Percentiles rank a stretch among this genome's conserved stretches.
phyloP scores from a whole-genome alignment of 208 protist genomes.

The Trypanosoma avium region DNA sequence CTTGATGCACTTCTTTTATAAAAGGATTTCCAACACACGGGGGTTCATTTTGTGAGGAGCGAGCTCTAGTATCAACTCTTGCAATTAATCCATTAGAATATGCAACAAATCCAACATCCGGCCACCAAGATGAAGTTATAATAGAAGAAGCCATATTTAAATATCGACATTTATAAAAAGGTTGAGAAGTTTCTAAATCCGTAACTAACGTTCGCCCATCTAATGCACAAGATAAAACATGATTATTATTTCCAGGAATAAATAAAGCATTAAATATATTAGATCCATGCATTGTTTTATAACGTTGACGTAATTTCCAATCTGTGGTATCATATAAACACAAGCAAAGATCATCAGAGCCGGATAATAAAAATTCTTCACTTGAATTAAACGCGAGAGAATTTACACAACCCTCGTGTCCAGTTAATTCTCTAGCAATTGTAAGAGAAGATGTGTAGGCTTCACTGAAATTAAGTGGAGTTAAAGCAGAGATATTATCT shows the following conservation, averaged over 20 bases:
- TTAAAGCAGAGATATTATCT: no score
- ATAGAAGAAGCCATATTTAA: slow-evolving; percentile 33
- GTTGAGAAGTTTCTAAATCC: slow-evolving; percentile 28
- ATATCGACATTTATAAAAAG: slow-evolving; percentile 17
- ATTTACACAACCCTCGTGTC: slow-evolving; percentile 59
- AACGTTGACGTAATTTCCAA: slow-evolving; percentile 22
- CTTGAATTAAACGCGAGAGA: slow-evolving; percentile 32
- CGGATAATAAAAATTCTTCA: slow-evolving; percentile 40
- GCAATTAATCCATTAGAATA: slow-evolving; percentile 38
- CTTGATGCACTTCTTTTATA: slow-evolving; percentile 14
- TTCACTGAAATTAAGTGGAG: slow-evolving; percentile 18
- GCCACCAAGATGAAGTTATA: slow-evolving; percentile 27
- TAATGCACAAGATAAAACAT: slow-evolving; percentile 37
- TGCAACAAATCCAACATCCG: slow-evolving; percentile 39
- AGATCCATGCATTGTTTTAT: slow-evolving; percentile 35
- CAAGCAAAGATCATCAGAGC: slow-evolving; percentile 43
- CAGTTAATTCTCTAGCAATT: slow-evolving; percentile 23
- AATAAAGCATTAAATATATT: slow-evolving; percentile 64
- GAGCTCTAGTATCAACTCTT: slow-evolving; percentile 37
- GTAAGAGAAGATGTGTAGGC: slow-evolving; percentile 23
- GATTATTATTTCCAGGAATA: slow-evolving; percentile 18
- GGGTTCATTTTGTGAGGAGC: not conserved
- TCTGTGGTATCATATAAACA: slow-evolving; percentile 40
- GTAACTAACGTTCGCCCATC: slow-evolving; percentile 41
- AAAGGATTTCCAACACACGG: slow-evolving; percentile 23